Base-by-base conservation (phyloP, 805 yeast species). In the Hanseniaspora singularis region DNA sequence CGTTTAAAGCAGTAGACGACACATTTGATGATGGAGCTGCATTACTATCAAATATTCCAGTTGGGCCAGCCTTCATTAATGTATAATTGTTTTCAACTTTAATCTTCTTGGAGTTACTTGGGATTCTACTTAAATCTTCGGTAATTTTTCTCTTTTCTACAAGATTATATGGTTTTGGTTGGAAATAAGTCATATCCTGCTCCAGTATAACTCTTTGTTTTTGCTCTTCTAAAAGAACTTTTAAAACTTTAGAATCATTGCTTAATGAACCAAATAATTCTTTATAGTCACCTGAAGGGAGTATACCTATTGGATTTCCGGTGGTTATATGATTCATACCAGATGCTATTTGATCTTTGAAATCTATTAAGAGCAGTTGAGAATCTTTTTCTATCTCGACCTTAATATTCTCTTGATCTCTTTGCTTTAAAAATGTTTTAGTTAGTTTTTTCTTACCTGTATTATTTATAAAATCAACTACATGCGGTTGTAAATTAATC, bases 371-470 rank as follows among this genome's bases (percentile, higher is more conserved):
- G 3, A 44, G 11, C 5, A n/a, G 4, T 18, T 44, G 48, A 8
- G 31, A 27, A 4, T 20, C 8, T 23, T 44, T 44, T 9, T 36
- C 40, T 3, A 44, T 15, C 23, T 44, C 48, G 2, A 37, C 33
- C 18, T 31, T 44, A 1, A 44, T 44, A 12, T 37, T 41, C 33
- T 63, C 66, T 42, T 55, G 61, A 45, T 61, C 65, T 40, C 61
- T 57, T 2, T 52, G 56, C 40, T 59, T 57, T 40, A 59, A 63
- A 6, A 57, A 55, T 6, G 61, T 56, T 36, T 61, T 61, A 3
- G 59, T 53, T 4, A 56, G 20, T 37, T 59, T 59, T 49, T 57
- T 60, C 52, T 60, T 63, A 23, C 64, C 64, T 9, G 62, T 54
- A n/a, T 61, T 58, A 49, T 63, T 63, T 14, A 57, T 53, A 20